Conservation (phyloP, 2,329 filamentous ascomycete genomes). For the Ascochyta pisi region DNA sequence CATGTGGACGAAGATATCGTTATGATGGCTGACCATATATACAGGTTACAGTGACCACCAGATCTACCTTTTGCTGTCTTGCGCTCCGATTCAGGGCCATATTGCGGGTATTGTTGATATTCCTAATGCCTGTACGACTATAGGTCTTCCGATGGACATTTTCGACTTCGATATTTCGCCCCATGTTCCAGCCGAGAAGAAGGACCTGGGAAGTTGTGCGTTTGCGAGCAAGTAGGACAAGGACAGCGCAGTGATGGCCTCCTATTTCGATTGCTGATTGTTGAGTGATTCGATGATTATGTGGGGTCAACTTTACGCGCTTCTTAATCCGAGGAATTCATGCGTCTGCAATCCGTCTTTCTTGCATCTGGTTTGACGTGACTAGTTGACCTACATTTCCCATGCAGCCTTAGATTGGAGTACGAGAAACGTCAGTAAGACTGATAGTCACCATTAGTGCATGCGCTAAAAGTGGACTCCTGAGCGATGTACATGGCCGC, state of each 20-base stretch:
- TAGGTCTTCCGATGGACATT: slow-evolving; percentile 90
- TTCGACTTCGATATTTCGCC: slow-evolving; percentile 93
- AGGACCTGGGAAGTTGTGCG: slow-evolving; percentile 75
- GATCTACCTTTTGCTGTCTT: slow-evolving; percentile 83
- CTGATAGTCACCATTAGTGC: too few species aligned
- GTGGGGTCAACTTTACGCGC: too few species aligned
- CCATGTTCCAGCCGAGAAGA: slow-evolving; percentile 63
- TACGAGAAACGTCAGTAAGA: too few species aligned
- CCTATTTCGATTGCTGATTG: not conserved
- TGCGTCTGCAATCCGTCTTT: too few species aligned
- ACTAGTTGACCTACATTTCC: too few species aligned
- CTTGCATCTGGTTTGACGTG: too few species aligned
- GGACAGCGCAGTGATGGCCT: not conserved
- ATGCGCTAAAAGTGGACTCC: too few species aligned
- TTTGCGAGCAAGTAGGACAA: slow-evolving; percentile 55
- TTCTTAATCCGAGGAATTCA: too few species aligned
- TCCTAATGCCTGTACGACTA: slow-evolving; percentile 87
- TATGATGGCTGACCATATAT: not conserved
- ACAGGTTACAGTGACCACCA: slow-evolving; percentile 72
- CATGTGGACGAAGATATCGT: not conserved
- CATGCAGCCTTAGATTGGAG: too few species aligned
- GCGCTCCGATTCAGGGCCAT: slow-evolving; percentile 86
- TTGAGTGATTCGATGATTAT: not conserved
- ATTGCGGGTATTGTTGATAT: slow-evolving; percentile 88
- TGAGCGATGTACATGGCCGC: too few species aligned